Base-by-base conservation (phyloP, 2,329 filamentous ascomycete genomes). In the Cytospora schulzeri region DNA sequence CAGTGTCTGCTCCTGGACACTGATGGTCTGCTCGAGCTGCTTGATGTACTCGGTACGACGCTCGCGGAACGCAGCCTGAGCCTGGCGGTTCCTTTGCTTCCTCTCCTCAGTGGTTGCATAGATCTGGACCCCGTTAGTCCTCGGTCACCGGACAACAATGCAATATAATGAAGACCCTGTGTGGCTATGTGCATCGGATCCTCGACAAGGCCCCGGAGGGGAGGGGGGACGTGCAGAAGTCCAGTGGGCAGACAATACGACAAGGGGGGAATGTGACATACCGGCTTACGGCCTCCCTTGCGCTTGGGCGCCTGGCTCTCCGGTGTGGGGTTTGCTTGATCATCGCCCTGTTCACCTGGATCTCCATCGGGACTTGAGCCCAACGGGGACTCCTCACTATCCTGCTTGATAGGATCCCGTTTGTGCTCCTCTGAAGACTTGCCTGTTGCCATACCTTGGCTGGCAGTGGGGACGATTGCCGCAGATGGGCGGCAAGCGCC, bases 21-120 rank as follows among this genome's bases (percentile, higher is more conserved):
- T 94, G 78, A 99, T 98, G 63, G 93, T 96, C 71, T 94, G 92
- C 80, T 99, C 95, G 29, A 99, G 86, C 78, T 99, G 95, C 81
- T 98, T 98, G 81, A 99, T 99, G 78, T 99, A 99, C 81, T 99
- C 95, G 62, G 94, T 98, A 65, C 95, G 89, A 70, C 95, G 90
- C 80, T 99, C 95, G 71, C 95, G 90, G 74, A 99, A 99, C 64
- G 95, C 95, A 62, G 95, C 95, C 79, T 99, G 95, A 56, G 95
- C 95, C 81, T 98, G 95, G 71, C 95, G 85, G 76, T 99, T 99
- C 69, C 95, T 88, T 80, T 98, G 95, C 81, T 99, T 98, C 73
- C 95, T 89, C 79, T 99, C 95, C 78, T 99, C 95, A 14, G 95
- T 98, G 41, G 95, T 99, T 62, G 95, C 95, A 84, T 99, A 99